Evolutionary conservation across 805 yeast species (phyloP).

Genomic region (Barnettozyma vustinii): DNA sequence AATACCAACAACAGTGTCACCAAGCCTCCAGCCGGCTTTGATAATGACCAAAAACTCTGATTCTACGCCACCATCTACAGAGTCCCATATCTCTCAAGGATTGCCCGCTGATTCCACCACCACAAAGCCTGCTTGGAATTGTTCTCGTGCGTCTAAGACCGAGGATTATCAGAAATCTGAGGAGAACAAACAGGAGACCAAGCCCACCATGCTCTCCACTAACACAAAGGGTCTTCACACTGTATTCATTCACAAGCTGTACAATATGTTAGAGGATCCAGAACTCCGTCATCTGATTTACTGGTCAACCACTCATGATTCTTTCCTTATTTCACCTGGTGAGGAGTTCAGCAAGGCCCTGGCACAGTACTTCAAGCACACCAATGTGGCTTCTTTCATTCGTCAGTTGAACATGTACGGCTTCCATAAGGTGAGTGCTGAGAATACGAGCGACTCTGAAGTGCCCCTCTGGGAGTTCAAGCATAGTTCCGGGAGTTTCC

Average conservation of each 20-base stretch:
- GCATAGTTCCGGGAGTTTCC: slow-evolving; percentile 73
- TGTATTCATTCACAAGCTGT: slow-evolving; percentile 82
- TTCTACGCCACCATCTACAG: neutral
- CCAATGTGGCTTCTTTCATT: slow-evolving; percentile 73
- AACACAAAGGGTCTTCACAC: slow-evolving; percentile 33
- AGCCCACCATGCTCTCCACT: slow-evolving; percentile 10
- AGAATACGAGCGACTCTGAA: slow-evolving; percentile 10
- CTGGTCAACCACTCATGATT: slow-evolving; percentile 71
- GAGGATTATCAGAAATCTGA: neutral
- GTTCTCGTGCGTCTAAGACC: neutral
- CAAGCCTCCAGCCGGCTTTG: neutral
- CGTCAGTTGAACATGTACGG: slow-evolving; percentile 82
- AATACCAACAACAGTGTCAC: neutral
- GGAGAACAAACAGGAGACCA: neutral
- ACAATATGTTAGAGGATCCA: slow-evolving; percentile 83
- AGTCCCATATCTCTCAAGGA: neutral
- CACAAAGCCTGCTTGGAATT: neutral
- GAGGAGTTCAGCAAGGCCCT: slow-evolving; percentile 79
- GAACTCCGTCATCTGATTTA: slow-evolving; percentile 70
- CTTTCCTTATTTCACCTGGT: slow-evolving; percentile 77
- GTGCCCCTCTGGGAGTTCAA: slow-evolving; percentile 74
- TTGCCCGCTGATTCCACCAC: neutral
- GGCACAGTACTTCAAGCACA: slow-evolving; percentile 68
- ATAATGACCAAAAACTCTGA: neutral
- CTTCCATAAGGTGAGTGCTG: slow-evolving; percentile 57